A percentile compares a stretch with the other conserved stretches of the same genome.
phyloP scores from a whole-genome alignment of 1,284 basidiomycete genomes.

The Meira nashicola region DNA sequence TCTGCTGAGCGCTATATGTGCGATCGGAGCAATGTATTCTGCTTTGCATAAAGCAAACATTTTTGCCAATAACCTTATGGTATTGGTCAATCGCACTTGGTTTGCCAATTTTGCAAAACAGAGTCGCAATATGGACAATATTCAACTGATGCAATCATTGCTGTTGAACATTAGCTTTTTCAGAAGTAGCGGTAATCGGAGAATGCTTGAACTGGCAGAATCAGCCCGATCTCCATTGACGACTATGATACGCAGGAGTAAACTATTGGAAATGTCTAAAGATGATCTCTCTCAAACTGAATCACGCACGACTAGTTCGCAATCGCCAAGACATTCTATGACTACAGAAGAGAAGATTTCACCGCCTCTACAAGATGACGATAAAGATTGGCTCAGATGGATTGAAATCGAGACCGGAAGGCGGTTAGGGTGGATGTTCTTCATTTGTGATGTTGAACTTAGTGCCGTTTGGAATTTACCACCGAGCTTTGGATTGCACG shows the following conservation, averaged over 20 bases:
- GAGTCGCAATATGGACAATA: neutral
- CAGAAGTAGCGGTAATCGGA: conserved; percentile 1
- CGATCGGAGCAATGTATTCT: conserved; percentile 10
- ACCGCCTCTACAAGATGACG: no score
- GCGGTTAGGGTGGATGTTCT: conserved; percentile 5
- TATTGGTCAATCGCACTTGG: conserved; percentile 7
- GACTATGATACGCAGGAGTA: conserved; percentile 9
- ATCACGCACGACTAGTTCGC: neutral
- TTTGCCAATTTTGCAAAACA: neutral
- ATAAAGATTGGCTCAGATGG: conserved; percentile 3
- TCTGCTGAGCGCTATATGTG: conserved; percentile 11
- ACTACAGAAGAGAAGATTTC: no score
- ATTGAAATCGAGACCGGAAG: conserved; percentile 5
- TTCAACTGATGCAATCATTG: conserved; percentile 9
- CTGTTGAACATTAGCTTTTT: conserved; percentile 7
- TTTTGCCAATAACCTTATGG: conserved; percentile 7
- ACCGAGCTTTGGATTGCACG: conserved; percentile 7
- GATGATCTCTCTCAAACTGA: neutral
- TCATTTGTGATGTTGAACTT: conserved; percentile 10
- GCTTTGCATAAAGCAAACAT: neutral
- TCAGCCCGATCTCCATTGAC: neutral
- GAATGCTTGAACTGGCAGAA: conserved; percentile 9
- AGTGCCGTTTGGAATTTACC: conserved; percentile 8
- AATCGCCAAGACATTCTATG: no score
- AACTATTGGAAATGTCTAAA: conserved; percentile 1